These are phyloP conservation scores for Sarocladium oryzae DNA, from an alignment of 2,329 filamentous ascomycete species.

Conservation along the genomic window DNA sequence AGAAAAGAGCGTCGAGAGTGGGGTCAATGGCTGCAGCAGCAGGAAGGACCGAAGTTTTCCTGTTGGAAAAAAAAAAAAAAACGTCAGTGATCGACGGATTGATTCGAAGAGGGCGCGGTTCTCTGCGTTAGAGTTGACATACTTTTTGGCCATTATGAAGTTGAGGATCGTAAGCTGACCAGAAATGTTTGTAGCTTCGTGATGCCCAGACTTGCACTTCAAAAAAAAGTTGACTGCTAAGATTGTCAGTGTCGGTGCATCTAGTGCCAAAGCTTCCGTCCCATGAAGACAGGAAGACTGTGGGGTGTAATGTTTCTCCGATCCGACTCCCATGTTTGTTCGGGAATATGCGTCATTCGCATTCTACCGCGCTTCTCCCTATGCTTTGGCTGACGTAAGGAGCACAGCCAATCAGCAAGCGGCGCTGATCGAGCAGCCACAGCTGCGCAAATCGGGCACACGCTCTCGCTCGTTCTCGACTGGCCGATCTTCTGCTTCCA, in stretches of 20 bases:
- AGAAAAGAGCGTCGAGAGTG: slow-evolving; percentile 62
- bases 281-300: background rate
- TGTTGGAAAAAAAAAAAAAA: too few relatives aligned
- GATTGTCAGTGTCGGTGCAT: background rate
- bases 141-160: slow-evolving; percentile 21
- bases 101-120: too few relatives aligned
- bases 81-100: too few relatives aligned
- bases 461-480: background rate
- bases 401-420: background rate
- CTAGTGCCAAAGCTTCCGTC: background rate
- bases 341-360: slow-evolving; percentile 9
- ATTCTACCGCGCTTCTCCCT: slow-evolving; percentile 7
- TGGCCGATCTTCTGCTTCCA: slow-evolving; percentile 7
- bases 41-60: slow-evolving; percentile 34
- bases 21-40: slow-evolving; percentile 58
- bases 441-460: slow-evolving; percentile 9
- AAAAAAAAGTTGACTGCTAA: slow-evolving; percentile 9
- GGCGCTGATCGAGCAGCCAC: slow-evolving; percentile 8
- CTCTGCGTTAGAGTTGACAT: background rate
- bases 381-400: slow-evolving; percentile 3
- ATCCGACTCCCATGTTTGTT: slow-evolving; percentile 1
- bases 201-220: slow-evolving; percentile 9
- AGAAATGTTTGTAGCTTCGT: slow-evolving; percentile 1
- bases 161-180: background rate
- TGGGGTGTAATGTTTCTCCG: slow-evolving; percentile 2